Base-by-base conservation (phyloP, 305 asterid genomes). In the Fraxinus baroniana region DNA sequence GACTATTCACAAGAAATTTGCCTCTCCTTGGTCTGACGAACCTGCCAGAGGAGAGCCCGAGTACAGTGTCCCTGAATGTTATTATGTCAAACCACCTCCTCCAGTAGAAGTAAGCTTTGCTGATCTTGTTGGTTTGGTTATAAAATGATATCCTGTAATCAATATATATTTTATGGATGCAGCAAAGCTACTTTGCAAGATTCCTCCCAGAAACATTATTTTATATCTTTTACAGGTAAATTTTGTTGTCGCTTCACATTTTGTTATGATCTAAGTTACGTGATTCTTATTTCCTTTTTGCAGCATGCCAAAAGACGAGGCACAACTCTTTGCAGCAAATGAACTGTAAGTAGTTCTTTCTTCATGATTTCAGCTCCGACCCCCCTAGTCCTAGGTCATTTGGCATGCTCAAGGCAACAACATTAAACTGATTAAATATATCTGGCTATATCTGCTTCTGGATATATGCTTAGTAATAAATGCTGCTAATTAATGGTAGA, bases 241-340 rank as follows among this genome's bases (percentile, higher is more conserved):
- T 5, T 76, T 41, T 78, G 79, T 22, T 81, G 66, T 30, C 32
- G 39, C 62, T 9, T 80, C 28, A 13, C 72, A 70, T 74, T 82
- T 28, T 85, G 44, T 57, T 83, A 37, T 30, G 78, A 76, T n/a
- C 86, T 86, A 83, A 83, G 68, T 80, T 83, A 37, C 83, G 79
- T 78, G 64, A 72, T 33, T 78, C 74, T 84, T 77, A 52, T 83
- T 74, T 80, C 84, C 82, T 82, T 77, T 80, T 70, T 79, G 79
- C 87, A 94, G 99, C 95, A 94, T 94, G 99, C 98, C 99, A 32
- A 93, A 88, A 87, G 98, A 93, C 2, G 97, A 94, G 90, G 98
- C 98, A 0, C 99, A 97, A 85, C 89, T 97, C 83, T 91, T 79
- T 85, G 98, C 99, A 5, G 97, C 96, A 84, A 92, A 91, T 70